Evolutionary conservation across 495 filamentous ascomycete genomes (phyloP), one percentile per base, ranked within the genome.

Genomic region (Sabuloglossum arenarium): DNA sequence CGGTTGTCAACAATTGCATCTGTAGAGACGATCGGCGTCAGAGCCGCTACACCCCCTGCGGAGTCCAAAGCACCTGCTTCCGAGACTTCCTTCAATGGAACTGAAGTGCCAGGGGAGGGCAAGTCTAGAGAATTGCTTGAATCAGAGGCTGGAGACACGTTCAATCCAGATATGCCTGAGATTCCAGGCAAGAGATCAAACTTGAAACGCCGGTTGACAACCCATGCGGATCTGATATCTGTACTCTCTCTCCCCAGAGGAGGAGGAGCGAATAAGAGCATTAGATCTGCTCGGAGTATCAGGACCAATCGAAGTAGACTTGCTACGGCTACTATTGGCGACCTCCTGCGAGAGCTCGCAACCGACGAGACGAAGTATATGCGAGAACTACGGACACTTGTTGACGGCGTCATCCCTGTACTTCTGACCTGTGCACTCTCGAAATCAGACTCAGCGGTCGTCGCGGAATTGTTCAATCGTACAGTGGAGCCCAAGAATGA

Each of bases 331-430:
- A 88, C 81, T 3, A 70, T 88, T 12, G 69, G 71, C 19, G 86
- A 87, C 57, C 64, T 99, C 25, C 75, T 99, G 66, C 72, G 77
- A 43, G 90, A 96, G 62, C 76, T 99, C 56, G 73, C 77, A 14
- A 73, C 79, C 5, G 93, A 97, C 58, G 93, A 99, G 67, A 69
- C 76, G 21, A 88, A 91, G 61, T 99, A 97, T 65, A 83, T 82
- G 70, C 83, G 89, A 25, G 91, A 99, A 64, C 75, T 99, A 11
- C 88, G 85, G 58, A 94, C 91, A 19, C 70, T 99, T 24, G 90
- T 97, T 11, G 93, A 93, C 59, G 93, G 94, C 54, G 91, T 99
- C 19, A 85, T 99, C 55, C 93, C 91, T 9, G 93, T 97, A 9
- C 76, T 99, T 1, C 69, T 97, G 54, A 84, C 76, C 10, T 88